phyloP scores from a whole-genome alignment of 2,329 filamentous ascomycete species.

The Fusarium guadeloupense region DNA sequence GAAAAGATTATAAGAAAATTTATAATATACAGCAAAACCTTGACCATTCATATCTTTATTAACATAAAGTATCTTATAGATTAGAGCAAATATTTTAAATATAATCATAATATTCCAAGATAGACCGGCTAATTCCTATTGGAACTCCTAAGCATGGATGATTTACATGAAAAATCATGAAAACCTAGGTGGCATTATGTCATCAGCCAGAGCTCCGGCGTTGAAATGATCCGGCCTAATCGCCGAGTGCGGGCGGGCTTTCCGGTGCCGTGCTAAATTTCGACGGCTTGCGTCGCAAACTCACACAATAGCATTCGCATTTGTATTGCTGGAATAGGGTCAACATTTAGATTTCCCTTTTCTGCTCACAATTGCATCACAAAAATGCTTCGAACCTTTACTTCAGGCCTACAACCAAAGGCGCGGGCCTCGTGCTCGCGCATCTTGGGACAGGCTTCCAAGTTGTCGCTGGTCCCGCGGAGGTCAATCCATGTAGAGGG shows the following conservation, averaged over 20 bases:
- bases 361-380: constrained; percentile 15
- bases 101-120: too few relatives aligned
- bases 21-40: too few relatives aligned
- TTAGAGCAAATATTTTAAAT: too few relatives aligned
- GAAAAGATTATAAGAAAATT: too few relatives aligned
- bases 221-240: constrained; percentile 46
- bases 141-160: too few relatives aligned
- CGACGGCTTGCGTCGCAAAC: constrained; percentile 39
- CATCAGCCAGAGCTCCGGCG: constrained; percentile 32
- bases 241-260: constrained; percentile 40
- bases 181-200: constrained; percentile 33
- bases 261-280: constrained; percentile 41
- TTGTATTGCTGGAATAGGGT: constrained; percentile 24
- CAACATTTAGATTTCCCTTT: background rate
- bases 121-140: too few relatives aligned
- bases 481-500: constrained; percentile 47
- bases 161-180: background rate
- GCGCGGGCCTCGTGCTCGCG: constrained; percentile 39
- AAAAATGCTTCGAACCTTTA: constrained; percentile 51
- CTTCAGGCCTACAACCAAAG: constrained; percentile 45
- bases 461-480: constrained; percentile 31
- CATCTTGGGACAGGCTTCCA: constrained; percentile 37
- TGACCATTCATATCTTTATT: too few relatives aligned
- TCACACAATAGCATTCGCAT: constrained; percentile 18
- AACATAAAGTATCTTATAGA: too few relatives aligned